Conservation (phyloP, 2,329 filamentous ascomycete species). For the Fulvia fulva region DNA sequence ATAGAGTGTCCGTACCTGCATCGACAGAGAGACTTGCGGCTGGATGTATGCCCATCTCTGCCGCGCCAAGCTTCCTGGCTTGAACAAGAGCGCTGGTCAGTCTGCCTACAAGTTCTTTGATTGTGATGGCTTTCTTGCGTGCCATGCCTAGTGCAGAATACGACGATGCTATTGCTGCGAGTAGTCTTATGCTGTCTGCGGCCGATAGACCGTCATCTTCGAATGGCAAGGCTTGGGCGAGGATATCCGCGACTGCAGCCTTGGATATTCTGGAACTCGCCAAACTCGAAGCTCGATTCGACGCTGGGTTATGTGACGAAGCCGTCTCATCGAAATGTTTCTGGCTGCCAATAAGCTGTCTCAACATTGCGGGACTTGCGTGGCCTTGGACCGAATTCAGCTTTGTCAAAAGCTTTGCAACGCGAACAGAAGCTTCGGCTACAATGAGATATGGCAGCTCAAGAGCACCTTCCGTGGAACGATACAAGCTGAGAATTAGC, state of each 20-base stretch:
- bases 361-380: slow-evolving; percentile 39
- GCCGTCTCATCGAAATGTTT: background rate
- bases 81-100: slow-evolving; percentile 83
- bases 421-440: slow-evolving; percentile 69
- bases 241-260: slow-evolving; percentile 20
- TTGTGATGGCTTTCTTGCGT: slow-evolving; percentile 85
- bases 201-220: slow-evolving; percentile 33
- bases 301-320: background rate
- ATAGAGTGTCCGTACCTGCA: slow-evolving; percentile 39
- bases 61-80: slow-evolving; percentile 84
- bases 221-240: slow-evolving; percentile 23
- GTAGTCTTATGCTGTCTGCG: slow-evolving; percentile 57
- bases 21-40: slow-evolving; percentile 78
- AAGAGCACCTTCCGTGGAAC: slow-evolving; percentile 58
- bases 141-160: slow-evolving; percentile 73
- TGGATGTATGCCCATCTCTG: slow-evolving; percentile 94
- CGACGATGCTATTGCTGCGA: slow-evolving; percentile 85
- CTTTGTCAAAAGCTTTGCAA: slow-evolving; percentile 65
- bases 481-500: slow-evolving; percentile 68
- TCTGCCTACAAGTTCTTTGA: slow-evolving; percentile 78
- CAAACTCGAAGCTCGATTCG: background rate
- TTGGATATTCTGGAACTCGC: slow-evolving; percentile 11
- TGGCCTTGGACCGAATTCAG: slow-evolving; percentile 63
- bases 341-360: slow-evolving; percentile 6
- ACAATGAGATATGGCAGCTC: slow-evolving; percentile 67